phyloP scores from a whole-genome alignment of 768 basidiomycete genomes.

The Russula olivacea region DNA sequence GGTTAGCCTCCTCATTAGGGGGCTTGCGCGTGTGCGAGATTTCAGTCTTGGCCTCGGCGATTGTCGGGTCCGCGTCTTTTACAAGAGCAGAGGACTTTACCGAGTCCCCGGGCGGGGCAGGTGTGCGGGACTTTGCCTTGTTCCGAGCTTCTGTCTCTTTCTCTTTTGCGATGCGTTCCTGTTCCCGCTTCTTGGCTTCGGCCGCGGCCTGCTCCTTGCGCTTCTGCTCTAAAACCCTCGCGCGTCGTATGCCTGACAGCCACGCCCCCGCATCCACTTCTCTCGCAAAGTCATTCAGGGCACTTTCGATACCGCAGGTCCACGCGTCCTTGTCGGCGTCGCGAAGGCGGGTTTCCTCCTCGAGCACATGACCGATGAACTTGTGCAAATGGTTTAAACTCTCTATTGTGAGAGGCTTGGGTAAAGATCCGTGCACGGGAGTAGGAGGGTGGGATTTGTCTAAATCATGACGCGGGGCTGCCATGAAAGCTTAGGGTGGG shows the following conservation, averaged over 20 bases:
- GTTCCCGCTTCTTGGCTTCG: slow-evolving; percentile 9
- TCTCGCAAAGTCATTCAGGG: slow-evolving; percentile 18
- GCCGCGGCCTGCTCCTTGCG: neutral
- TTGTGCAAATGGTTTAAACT: slow-evolving; percentile 12
- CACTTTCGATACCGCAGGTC: slow-evolving; percentile 6
- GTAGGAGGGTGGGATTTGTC: neutral
- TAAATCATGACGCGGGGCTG: neutral
- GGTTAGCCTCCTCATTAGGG: slow-evolving; percentile 11
- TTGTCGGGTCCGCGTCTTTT: slow-evolving; percentile 1
- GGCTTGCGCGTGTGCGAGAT: neutral
- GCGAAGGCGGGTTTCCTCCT: slow-evolving; percentile 17
- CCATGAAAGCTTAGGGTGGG: slow-evolving; percentile 7
- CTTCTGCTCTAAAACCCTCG: slow-evolving; percentile 10
- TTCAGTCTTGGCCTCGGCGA: slow-evolving; percentile 8
- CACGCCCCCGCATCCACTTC: slow-evolving; percentile 11
- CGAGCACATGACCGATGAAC: slow-evolving; percentile 9
- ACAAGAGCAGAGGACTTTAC: neutral
- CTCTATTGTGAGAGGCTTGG: slow-evolving; percentile 14
- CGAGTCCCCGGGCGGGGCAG: neutral
- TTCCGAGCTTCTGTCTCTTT: slow-evolving; percentile 15
- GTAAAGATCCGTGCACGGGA: neutral
- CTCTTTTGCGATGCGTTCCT: slow-evolving; percentile 16
- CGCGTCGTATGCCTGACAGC: slow-evolving; percentile 15
- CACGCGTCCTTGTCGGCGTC: slow-evolving; percentile 18
- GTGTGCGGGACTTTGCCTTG: slow-evolving; percentile 6